Percentiles rank a stretch among this genome's conserved stretches.
These are phyloP conservation scores for Diplodia seriata DNA, from an alignment of 2,329 filamentous ascomycete genomes.

Conservation along the genomic window DNA sequence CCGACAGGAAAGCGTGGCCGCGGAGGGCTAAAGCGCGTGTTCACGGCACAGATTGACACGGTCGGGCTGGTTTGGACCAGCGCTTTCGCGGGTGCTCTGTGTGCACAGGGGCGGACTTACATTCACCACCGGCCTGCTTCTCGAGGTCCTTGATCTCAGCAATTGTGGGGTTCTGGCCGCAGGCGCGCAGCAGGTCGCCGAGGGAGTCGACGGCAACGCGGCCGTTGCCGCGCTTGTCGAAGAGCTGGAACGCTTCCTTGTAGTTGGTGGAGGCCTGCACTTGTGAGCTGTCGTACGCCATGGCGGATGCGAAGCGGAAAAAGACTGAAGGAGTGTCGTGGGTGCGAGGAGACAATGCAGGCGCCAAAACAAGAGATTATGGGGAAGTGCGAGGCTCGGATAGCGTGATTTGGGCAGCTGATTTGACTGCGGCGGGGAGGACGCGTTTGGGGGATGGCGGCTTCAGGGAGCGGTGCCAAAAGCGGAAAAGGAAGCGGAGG, in stretches of 20 bases:
- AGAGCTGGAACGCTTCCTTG: conserved; percentile 99
- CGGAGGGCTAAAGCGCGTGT: not conserved
- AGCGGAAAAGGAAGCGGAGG: conserved; percentile 15
- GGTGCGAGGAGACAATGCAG: too few relatives aligned
- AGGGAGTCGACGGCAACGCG: conserved; percentile 86
- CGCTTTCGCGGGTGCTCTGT: not conserved
- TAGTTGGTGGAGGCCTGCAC: conserved; percentile 86
- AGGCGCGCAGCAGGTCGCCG: conserved; percentile 92
- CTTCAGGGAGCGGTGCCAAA: conserved; percentile 15
- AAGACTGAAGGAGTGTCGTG: conserved; percentile 3
- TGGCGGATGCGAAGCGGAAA: not conserved
- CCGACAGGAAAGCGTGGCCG: not conserved
- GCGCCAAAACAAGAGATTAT: not conserved
- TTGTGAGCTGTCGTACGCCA: conserved; percentile 35
- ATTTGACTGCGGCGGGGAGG: conserved; percentile 17
- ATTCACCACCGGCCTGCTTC: conserved; percentile 86
- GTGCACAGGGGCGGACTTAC: conserved; percentile 63
- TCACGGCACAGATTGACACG: not conserved
- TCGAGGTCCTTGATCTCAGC: conserved; percentile 92
- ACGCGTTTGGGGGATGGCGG: conserved; percentile 30
- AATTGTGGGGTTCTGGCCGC: conserved; percentile 96
- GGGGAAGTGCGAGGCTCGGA: not conserved
- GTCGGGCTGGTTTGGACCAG: not conserved
- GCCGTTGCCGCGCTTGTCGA: conserved; percentile 97
- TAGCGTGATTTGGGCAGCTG: not conserved